Base-by-base conservation (phyloP, 805 yeast species). In the Candida maris region DNA sequence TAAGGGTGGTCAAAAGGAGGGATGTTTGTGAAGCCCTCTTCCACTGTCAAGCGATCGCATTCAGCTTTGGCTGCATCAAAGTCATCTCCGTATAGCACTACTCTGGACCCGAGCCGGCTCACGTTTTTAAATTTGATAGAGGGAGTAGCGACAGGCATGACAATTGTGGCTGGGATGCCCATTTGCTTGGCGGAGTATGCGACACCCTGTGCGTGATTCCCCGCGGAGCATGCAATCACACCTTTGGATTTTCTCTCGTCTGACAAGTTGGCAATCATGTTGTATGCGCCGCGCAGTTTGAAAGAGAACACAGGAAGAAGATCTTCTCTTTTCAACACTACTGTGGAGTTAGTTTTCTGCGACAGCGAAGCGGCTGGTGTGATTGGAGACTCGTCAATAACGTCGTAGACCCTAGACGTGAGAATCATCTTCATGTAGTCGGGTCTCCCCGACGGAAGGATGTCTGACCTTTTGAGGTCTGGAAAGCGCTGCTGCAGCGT, bases 1-100 rank as follows among this genome's bases (percentile, higher is more conserved):
- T 81, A 86, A 2, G 99, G 99, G 56, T 93, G 97, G 56, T 93
- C 95, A 58, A 93, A 93, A 1, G 99, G 99, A n/a, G 98, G 98
- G 30, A 93, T 85, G 51, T 87, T 83, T 5, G 93, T 84, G 52
- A 86, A 68, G 10, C 86, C 88, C 41, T 86, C 74, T 53, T 80
- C 78, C 20, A 65, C 64, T 19, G 83, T 65, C 36, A 93, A 65
- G 39, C 95, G 68, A 2, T 72, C 70, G 64, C 98, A 93, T 61
- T 93, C 97, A 10, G 71, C 77, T 59, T 93, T 94, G 15, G 98
- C 96, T n/a, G 84, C 72, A 58, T 93, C 98, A 50, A 93, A 93
- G 55, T 87, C 97, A 32, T 87, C 91, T 38, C 99, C 99, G 54
- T 75, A 80, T 7, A 93, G 71, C 0, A 93, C 96, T 27, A 94